Evolutionary conservation across 2,329 filamentous ascomycete genomes (phyloP).

Genomic region (Trichoderma breve): DNA sequence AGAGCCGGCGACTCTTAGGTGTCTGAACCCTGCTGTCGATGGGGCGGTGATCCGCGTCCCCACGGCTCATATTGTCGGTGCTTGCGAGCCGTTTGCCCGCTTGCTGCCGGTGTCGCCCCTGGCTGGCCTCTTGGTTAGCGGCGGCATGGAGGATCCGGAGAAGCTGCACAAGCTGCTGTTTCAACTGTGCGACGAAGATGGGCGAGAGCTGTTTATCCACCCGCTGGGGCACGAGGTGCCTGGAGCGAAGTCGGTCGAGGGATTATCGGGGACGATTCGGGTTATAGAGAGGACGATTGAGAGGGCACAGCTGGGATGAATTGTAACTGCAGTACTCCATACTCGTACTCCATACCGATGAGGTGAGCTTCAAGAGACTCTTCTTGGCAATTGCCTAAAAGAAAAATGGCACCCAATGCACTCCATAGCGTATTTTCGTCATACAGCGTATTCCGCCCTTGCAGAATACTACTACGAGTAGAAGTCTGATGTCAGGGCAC

Average conservation of each 20-base stretch:
- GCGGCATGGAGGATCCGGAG: constrained; percentile 1
- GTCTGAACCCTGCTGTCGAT: constrained; percentile 28
- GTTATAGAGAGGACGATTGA: neutral
- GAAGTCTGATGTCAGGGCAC: no score
- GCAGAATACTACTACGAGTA: no score
- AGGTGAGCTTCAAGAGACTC: no score
- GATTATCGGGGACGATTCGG: neutral
- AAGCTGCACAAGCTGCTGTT: neutral
- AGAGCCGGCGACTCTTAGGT: constrained; percentile 22
- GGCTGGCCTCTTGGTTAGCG: neutral
- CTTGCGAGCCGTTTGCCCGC: neutral
- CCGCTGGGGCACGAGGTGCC: neutral
- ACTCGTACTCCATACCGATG: no score
- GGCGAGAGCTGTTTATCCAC: neutral
- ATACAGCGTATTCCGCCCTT: no score
- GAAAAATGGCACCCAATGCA: no score
- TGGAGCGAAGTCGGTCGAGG: neutral
- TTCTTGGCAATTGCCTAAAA: no score
- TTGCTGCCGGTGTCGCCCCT: neutral
- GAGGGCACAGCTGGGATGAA: neutral
- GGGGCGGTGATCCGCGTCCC: constrained; percentile 29
- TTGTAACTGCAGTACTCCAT: no score
- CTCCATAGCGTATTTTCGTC: no score
- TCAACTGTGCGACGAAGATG: neutral
- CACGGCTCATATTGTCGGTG: constrained; percentile 21